Evolutionary conservation across 2,329 filamentous ascomycete species (phyloP), one percentile per base, ranked within the genome.

Genomic region (Macrophomina pseudophaseolina): DNA sequence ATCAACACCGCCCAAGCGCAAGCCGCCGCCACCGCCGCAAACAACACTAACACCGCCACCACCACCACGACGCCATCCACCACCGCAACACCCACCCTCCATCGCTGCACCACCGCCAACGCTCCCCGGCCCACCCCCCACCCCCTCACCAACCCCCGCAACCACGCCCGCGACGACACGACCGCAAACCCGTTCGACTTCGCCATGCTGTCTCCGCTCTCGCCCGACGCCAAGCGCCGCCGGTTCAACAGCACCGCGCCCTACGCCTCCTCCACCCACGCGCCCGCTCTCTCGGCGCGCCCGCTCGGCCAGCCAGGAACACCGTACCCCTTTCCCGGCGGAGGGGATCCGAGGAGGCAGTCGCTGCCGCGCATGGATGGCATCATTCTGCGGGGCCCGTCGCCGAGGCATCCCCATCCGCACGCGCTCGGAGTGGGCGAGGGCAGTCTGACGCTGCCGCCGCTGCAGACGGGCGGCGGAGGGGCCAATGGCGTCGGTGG

Each of bases 221-320:
- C 76, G 1, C 76, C 77, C 16, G 74, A 74, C 38, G 71, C 71
- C 3, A 79, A 79, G 67, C 74, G 76, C 59, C 74, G 76, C 8
- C 74, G 76, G 11, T 74, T 73, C 16, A 64, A 75, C 52, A 72
- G 70, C 30, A 71, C 74, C 77, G 30, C 81, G 74, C 1, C 87
- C 87, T 72, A 90, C 84, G 49, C 80, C 74, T 72, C 74, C 59
- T 87, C 82, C 74, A 18, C 54, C 14, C 90, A 80, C 59, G 38
- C 74, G 78, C 32, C 81, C 74, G 1, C 87, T 87, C 72, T 90
- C 85, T 51, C 80, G 74, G 30, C 73, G 74, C 60, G 87, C 82
- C 74, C 12, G 12, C 40, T 90, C 80, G 58, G 78, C 76, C 66
- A 86, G 85, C 89, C 87, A 58, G 81, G 81, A 58, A 90, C 85